Evolutionary conservation across 1,284 basidiomycete genomes (phyloP).

Genomic region (Ustilago trichophora): DNA sequence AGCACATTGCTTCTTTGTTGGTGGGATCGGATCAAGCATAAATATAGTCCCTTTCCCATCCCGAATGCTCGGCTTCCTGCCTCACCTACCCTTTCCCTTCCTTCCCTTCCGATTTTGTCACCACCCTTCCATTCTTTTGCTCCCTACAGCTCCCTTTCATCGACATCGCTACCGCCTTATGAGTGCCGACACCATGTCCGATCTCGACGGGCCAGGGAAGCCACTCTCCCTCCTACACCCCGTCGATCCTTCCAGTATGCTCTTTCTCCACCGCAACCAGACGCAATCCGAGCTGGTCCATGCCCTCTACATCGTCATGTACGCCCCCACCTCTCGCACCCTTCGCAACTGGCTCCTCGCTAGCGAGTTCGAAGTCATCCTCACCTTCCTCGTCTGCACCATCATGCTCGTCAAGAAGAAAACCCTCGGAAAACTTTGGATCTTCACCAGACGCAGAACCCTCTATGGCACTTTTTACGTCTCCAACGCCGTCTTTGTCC

Average conservation of each 20-base stretch:
- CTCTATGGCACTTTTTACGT: constrained; percentile 13
- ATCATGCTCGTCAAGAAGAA: constrained; percentile 25
- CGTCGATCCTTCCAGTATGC: constrained; percentile 7
- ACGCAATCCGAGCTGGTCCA: constrained; percentile 8
- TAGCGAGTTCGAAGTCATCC: constrained; percentile 13
- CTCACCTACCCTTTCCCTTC: too few relatives aligned
- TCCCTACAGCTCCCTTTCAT: too few relatives aligned
- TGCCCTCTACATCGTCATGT: constrained; percentile 4
- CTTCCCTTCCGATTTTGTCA: too few relatives aligned
- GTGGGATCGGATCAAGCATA: too few relatives aligned
- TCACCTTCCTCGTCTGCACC: constrained; percentile 20
- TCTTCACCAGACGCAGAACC: constrained; percentile 15
- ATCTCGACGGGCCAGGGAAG: constrained; percentile 2
- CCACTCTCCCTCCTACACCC: not conserved
- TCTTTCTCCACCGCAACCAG: constrained; percentile 19
- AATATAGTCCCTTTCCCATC: too few relatives aligned
- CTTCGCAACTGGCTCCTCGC: constrained; percentile 8
- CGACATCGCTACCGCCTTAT: too few relatives aligned
- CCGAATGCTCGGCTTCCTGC: too few relatives aligned
- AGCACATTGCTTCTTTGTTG: too few relatives aligned
- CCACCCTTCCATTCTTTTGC: too few relatives aligned
- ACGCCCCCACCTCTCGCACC: not conserved
- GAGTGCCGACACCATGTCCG: not conserved
- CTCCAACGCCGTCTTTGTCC: constrained; percentile 23
- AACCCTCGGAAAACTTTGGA: constrained; percentile 19